Evolutionary conservation across 768 basidiomycete species (phyloP).

Genomic region (Pleurotus platypus): DNA sequence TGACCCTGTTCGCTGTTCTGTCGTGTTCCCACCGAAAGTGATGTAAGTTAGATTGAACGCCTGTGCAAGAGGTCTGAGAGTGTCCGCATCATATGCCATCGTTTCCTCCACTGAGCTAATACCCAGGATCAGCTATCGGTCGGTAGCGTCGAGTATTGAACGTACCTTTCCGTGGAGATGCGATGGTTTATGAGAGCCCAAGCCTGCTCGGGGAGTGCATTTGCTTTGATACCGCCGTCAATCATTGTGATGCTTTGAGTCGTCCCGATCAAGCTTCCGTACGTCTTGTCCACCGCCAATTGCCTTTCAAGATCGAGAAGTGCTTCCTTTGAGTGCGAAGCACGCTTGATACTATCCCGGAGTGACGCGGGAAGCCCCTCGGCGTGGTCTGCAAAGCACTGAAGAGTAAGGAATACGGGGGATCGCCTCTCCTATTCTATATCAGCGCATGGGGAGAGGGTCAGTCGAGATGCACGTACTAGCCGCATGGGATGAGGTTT

Average conservation of each 20-base stretch:
- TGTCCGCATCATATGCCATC: constrained; percentile 20
- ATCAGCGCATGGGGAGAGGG: neutral
- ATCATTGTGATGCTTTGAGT: constrained; percentile 58
- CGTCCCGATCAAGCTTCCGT: constrained; percentile 35
- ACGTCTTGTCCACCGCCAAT: constrained; percentile 18
- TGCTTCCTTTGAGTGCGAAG: constrained; percentile 31
- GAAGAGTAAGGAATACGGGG: constrained; percentile 11
- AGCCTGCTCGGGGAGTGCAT: constrained; percentile 57
- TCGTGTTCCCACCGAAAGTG: constrained; percentile 29
- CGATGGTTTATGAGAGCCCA: constrained; percentile 50
- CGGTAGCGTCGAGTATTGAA: neutral
- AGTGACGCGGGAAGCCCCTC: constrained; percentile 35
- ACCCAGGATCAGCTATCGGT: neutral
- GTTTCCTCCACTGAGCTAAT: constrained; percentile 32
- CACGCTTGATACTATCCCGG: constrained; percentile 26
- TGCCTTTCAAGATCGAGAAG: constrained; percentile 38
- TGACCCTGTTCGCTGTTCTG: neutral
- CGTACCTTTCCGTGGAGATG: constrained; percentile 37
- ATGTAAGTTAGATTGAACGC: constrained; percentile 35
- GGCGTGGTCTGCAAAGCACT: constrained; percentile 49
- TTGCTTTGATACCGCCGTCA: constrained; percentile 43
- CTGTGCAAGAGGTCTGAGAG: constrained; percentile 30
- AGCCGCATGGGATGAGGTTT: constrained; percentile 36
- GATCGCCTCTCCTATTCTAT: neutral
- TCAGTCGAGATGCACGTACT: constrained; percentile 13